phyloP scores from a whole-genome alignment of 768 basidiomycete species.

The Tricholoma bakamatsutake region DNA sequence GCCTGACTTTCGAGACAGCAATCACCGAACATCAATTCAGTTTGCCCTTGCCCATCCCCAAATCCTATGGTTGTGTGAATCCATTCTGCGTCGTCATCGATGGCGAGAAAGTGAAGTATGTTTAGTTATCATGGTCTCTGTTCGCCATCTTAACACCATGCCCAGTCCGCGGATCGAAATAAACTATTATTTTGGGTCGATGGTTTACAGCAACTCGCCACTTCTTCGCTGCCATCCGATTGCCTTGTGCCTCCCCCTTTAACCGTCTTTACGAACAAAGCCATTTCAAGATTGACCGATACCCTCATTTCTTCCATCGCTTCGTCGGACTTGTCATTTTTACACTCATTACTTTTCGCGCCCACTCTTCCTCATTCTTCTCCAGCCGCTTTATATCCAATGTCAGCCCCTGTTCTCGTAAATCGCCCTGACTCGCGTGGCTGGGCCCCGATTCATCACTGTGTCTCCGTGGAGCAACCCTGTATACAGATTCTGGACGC shows the following conservation, averaged over 20 bases:
- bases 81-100: constrained; percentile 53
- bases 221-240: constrained; percentile 31
- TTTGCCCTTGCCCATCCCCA: constrained; percentile 58
- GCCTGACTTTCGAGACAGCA: constrained; percentile 67
- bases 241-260: constrained; percentile 35
- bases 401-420: constrained; percentile 51
- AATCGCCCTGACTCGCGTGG: constrained; percentile 63
- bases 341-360: constrained; percentile 53
- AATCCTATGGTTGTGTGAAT: constrained; percentile 68
- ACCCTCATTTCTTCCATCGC: constrained; percentile 51
- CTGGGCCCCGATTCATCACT: constrained; percentile 71
- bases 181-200: constrained; percentile 30
- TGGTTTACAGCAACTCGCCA: constrained; percentile 31
- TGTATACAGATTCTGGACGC: constrained; percentile 61
- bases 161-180: constrained; percentile 34
- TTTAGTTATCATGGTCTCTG: constrained; percentile 11
- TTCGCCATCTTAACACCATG: constrained; percentile 10
- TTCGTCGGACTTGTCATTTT: constrained; percentile 41
- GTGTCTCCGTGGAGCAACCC: constrained; percentile 45
- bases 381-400: constrained; percentile 35
- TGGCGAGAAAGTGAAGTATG: constrained; percentile 56
- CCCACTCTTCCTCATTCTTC: constrained; percentile 34
- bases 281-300: constrained; percentile 38
- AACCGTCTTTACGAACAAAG: constrained; percentile 36
- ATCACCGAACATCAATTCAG: constrained; percentile 68